phyloP scores from a whole-genome alignment of 257 asterid genomes.

The Fraxinus anomala region DNA sequence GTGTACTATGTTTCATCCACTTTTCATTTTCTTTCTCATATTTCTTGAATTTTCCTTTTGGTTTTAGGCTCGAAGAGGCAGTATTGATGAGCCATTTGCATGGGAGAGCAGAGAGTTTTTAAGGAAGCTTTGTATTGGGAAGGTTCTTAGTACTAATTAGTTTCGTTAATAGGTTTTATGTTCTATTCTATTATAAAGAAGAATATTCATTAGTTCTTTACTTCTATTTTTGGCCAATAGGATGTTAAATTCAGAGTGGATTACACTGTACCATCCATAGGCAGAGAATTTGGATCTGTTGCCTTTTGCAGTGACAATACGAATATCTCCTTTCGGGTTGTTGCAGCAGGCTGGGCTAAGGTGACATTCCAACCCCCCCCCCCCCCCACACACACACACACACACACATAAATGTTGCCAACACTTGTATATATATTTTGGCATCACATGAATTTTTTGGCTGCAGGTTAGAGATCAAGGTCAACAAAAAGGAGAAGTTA shows the following conservation, averaged over 20 bases:
- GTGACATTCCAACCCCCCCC: slow-evolving; percentile 32
- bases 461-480: slow-evolving; percentile 89
- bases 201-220: not conserved
- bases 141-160: slow-evolving; percentile 47
- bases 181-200: not conserved
- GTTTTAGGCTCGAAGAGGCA: slow-evolving; percentile 82
- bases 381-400: not conserved
- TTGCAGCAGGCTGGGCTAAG: slow-evolving; percentile 98
- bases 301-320: slow-evolving; percentile 49
- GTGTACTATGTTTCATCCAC: not conserved
- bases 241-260: slow-evolving; percentile 92
- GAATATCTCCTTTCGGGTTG: slow-evolving; percentile 77
- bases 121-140: slow-evolving; percentile 88
- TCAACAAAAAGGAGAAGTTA: slow-evolving; percentile 90
- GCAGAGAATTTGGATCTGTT: slow-evolving; percentile 91
- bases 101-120: slow-evolving; percentile 93
- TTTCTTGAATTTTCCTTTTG: not conserved
- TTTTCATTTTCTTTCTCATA: slow-evolving; percentile 1
- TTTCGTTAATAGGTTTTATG: not conserved
- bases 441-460: slow-evolving; percentile 15
- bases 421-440: not conserved
- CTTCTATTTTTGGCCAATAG: slow-evolving; percentile 35
- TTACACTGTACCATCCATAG: slow-evolving; percentile 81
- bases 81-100: slow-evolving; percentile 91
- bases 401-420: not conserved